phyloP scores from a whole-genome alignment of 1,139 yeast species.

The Candida sanyaensis region DNA sequence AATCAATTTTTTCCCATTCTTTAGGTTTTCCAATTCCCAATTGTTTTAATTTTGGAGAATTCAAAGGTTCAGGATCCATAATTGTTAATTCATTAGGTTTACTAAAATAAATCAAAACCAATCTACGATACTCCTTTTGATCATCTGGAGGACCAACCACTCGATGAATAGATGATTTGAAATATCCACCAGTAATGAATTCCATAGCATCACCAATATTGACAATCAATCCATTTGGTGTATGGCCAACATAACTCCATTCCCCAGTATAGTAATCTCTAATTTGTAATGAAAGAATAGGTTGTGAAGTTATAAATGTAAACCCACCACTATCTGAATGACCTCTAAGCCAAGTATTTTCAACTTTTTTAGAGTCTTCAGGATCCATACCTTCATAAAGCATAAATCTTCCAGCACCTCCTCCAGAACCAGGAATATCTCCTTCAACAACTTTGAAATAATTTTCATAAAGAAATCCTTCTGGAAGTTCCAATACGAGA shows the following conservation, averaged over 20 bases:
- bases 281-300: constrained; percentile 51
- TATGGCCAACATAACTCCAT: constrained; percentile 52
- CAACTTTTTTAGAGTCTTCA: constrained; percentile 26
- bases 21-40: constrained; percentile 33
- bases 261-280: constrained; percentile 45
- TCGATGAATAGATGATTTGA: constrained; percentile 49
- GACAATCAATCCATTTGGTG: constrained; percentile 46
- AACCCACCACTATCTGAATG: constrained; percentile 53
- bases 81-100: constrained; percentile 25
- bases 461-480: constrained; percentile 33
- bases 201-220: constrained; percentile 53
- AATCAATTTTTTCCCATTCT: constrained; percentile 39
- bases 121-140: constrained; percentile 37
- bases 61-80: constrained; percentile 41
- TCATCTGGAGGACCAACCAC: constrained; percentile 49
- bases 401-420: constrained; percentile 37
- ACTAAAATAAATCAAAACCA: constrained; percentile 44
- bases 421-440: constrained; percentile 28
- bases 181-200: constrained; percentile 50
- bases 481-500: constrained; percentile 32
- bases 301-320: constrained; percentile 46
- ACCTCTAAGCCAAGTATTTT: constrained; percentile 49
- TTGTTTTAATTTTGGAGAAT: constrained; percentile 35
- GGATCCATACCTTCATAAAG: constrained; percentile 28
- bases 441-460: constrained; percentile 27